Conservation (phyloP, 805 yeast genomes). For the Ogataea populi-albae region DNA sequence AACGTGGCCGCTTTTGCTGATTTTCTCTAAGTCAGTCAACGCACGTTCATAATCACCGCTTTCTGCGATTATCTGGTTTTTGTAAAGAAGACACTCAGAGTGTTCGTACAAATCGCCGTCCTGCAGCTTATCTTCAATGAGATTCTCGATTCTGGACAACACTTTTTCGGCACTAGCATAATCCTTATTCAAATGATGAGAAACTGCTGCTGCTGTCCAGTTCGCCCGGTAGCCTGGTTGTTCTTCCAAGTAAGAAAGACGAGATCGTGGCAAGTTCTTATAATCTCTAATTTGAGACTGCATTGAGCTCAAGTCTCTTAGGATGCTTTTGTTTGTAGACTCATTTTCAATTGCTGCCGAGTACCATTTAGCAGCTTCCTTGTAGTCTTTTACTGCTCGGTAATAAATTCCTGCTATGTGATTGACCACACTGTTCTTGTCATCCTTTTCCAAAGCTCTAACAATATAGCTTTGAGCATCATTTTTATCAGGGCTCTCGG, state of each 20-base stretch:
- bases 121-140: constrained; percentile 64
- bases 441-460: constrained; percentile 59
- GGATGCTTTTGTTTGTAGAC: constrained; percentile 70
- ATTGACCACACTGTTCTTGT: constrained; percentile 66
- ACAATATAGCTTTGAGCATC: constrained; percentile 64
- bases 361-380: constrained; percentile 77
- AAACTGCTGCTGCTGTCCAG: constrained; percentile 87
- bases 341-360: constrained; percentile 73
- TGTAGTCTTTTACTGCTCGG: constrained; percentile 64
- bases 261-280: constrained; percentile 55
- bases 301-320: constrained; percentile 76
- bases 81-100: constrained; percentile 75
- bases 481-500: constrained; percentile 45
- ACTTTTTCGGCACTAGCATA: constrained; percentile 67
- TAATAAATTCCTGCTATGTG: constrained; percentile 86
- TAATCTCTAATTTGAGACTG: constrained; percentile 80
- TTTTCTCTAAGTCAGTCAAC: constrained; percentile 53
- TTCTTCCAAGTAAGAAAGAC: constrained; percentile 66
- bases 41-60: constrained; percentile 65
- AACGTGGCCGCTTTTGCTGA: constrained; percentile 45
- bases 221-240: constrained; percentile 83
- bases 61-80: constrained; percentile 61
- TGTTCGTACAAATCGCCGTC: constrained; percentile 72
- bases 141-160: constrained; percentile 69
- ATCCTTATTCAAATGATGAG: constrained; percentile 74